These are phyloP conservation scores for Septoria petroselini DNA, from an alignment of 2,329 filamentous ascomycete genomes.

Conservation along the genomic window DNA sequence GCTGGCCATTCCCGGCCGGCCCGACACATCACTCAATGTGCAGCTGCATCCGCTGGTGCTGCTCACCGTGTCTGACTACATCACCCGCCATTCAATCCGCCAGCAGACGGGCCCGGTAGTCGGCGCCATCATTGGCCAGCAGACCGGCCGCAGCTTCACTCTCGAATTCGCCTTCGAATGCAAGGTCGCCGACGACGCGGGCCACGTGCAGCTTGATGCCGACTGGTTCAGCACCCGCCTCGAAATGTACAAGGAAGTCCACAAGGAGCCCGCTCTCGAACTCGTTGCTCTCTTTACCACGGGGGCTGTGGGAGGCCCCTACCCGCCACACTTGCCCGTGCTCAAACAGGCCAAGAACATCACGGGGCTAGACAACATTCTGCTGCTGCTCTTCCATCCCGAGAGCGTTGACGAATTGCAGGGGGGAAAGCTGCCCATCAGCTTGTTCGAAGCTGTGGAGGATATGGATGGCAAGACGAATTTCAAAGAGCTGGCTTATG, in stretches of 20 bases:
- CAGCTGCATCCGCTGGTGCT: slow-evolving; percentile 91
- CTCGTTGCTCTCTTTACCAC: slow-evolving; percentile 70
- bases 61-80: slow-evolving; percentile 94
- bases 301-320: slow-evolving; percentile 68
- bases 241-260: slow-evolving; percentile 85
- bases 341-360: slow-evolving; percentile 63
- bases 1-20: slow-evolving; percentile 47
- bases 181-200: slow-evolving; percentile 51
- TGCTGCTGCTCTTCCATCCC: slow-evolving; percentile 85
- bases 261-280: slow-evolving; percentile 73
- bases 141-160: slow-evolving; percentile 84
- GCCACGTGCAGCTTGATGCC: slow-evolving; percentile 61
- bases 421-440: slow-evolving; percentile 80
- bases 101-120: slow-evolving; percentile 71
- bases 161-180: slow-evolving; percentile 93
- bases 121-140: slow-evolving; percentile 85
- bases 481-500: slow-evolving; percentile 81
- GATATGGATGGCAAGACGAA: slow-evolving; percentile 71
- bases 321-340: slow-evolving; percentile 64
- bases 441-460: slow-evolving; percentile 77
- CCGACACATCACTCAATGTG: slow-evolving; percentile 72
- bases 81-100: slow-evolving; percentile 83
- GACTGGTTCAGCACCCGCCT: slow-evolving; percentile 74
- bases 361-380: slow-evolving; percentile 69
- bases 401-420: slow-evolving; percentile 53